Conservation (phyloP, 140 eudicot genomes). For the Oenanthe javanica region DNA sequence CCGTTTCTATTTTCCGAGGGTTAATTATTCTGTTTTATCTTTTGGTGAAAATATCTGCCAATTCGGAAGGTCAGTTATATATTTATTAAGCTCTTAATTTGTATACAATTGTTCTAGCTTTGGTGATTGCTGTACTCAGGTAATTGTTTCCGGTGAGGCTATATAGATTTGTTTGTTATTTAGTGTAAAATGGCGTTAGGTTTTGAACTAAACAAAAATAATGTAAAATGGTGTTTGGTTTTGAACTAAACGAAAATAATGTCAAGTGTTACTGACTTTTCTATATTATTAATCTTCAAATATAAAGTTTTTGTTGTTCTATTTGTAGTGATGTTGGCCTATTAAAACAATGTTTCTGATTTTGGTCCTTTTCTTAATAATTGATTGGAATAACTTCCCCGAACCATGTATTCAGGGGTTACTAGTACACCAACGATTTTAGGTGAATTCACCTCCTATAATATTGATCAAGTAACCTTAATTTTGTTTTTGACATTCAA, state of each 20-base stretch:
- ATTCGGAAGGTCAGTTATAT: not conserved
- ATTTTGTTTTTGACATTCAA: too few species aligned
- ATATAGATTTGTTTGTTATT: not conserved
- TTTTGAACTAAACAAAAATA: too few species aligned
- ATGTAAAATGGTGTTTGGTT: not conserved
- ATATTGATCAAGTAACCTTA: too few species aligned
- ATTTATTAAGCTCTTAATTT: not conserved
- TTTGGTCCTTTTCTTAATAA: not conserved
- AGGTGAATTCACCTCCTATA: too few species aligned
- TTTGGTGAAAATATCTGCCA: not conserved
- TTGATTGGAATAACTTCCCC: not conserved
- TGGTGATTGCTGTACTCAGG: not conserved
- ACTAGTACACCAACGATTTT: not conserved
- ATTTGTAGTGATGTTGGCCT: not conserved
- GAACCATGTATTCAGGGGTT: not conserved
- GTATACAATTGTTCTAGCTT: not conserved
- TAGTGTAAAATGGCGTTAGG: not conserved
- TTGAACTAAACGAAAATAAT: not conserved
- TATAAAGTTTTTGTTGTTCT: not conserved
- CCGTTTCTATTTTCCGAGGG: not conserved
- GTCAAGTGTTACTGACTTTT: not conserved
- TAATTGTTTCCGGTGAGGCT: not conserved
- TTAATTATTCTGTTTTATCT: not conserved
- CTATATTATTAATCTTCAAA: not conserved
- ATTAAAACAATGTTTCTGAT: not conserved